A percentile compares a stretch with the other conserved stretches of the same genome.
Evolutionary conservation across 2,329 filamentous ascomycete species (phyloP).

Genomic region (Aspergillus sp.): DNA sequence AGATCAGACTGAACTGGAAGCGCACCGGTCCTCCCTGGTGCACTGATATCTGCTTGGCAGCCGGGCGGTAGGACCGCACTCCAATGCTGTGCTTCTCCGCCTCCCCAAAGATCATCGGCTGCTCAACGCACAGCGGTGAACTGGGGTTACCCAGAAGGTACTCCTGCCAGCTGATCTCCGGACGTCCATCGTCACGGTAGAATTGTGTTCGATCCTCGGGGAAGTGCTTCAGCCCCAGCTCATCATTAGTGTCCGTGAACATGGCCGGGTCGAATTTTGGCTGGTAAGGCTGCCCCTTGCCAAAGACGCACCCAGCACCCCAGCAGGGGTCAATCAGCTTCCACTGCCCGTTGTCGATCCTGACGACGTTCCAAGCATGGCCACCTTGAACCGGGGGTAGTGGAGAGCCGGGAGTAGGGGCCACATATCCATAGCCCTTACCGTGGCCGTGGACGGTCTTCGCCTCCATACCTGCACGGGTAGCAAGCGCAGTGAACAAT

Average conservation of each 20-base stretch:
- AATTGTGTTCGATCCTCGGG: constrained; percentile 69
- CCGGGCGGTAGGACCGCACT: constrained; percentile 63
- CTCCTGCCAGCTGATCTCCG: constrained; percentile 71
- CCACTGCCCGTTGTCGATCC: constrained; percentile 84
- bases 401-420: constrained; percentile 64
- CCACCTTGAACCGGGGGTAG: constrained; percentile 64
- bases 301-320: constrained; percentile 75
- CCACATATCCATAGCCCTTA: constrained; percentile 76
- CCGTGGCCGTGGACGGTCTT: constrained; percentile 76
- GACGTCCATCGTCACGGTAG: constrained; percentile 71
- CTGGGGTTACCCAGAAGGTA: constrained; percentile 68
- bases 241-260: constrained; percentile 69
- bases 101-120: constrained; percentile 50
- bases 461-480: constrained; percentile 76
- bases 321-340: constrained; percentile 91
- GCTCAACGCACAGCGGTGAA: constrained; percentile 46
- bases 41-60: constrained; percentile 61
- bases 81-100: constrained; percentile 54
- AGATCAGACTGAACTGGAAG: constrained; percentile 79
- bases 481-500: constrained; percentile 76
- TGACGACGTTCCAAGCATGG: constrained; percentile 93
- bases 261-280: constrained; percentile 66
- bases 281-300: constrained; percentile 60
- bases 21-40: constrained; percentile 61
- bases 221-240: constrained; percentile 80